phyloP scores from a whole-genome alignment of 495 filamentous ascomycete species.

The Xylaria cubensis region DNA sequence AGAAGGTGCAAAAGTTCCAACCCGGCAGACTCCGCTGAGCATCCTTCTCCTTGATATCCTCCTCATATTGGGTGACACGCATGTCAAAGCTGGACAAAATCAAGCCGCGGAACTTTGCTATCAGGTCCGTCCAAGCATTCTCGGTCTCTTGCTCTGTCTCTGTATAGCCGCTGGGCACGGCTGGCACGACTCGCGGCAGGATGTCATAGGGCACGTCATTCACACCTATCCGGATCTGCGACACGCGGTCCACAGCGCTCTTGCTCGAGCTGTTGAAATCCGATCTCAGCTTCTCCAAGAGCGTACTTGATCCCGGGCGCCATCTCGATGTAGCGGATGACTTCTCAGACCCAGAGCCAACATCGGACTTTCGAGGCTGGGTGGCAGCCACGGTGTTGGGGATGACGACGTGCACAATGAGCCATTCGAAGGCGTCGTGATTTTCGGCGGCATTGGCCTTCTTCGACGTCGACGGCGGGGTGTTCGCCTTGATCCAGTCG shows the following conservation, averaged over 20 bases:
- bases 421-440: constrained; percentile 98
- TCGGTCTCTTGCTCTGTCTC: constrained; percentile 74
- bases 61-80: constrained; percentile 92
- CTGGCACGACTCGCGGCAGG: constrained; percentile 61
- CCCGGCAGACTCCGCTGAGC: constrained; percentile 86
- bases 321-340: constrained; percentile 64
- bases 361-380: constrained; percentile 63
- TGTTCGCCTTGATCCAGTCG: constrained; percentile 88
- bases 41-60: constrained; percentile 94
- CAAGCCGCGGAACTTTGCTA: constrained; percentile 82
- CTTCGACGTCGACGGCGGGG: constrained; percentile 54
- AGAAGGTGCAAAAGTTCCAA: constrained; percentile 99
- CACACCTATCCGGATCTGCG: constrained; percentile 79
- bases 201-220: constrained; percentile 66
- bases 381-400: constrained; percentile 78
- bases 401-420: constrained; percentile 89
- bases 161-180: constrained; percentile 61
- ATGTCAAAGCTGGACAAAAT: constrained; percentile 91
- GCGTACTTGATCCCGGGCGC: constrained; percentile 77
- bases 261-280: constrained; percentile 93
- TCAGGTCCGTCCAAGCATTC: constrained; percentile 79
- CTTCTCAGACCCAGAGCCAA: constrained; percentile 52
- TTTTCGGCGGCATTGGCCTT: constrained; percentile 62
- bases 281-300: constrained; percentile 86
- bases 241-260: constrained; percentile 75